Evolutionary conservation across 345 rosid species (phyloP).

Genomic region (Lumnitzera racemosa): DNA sequence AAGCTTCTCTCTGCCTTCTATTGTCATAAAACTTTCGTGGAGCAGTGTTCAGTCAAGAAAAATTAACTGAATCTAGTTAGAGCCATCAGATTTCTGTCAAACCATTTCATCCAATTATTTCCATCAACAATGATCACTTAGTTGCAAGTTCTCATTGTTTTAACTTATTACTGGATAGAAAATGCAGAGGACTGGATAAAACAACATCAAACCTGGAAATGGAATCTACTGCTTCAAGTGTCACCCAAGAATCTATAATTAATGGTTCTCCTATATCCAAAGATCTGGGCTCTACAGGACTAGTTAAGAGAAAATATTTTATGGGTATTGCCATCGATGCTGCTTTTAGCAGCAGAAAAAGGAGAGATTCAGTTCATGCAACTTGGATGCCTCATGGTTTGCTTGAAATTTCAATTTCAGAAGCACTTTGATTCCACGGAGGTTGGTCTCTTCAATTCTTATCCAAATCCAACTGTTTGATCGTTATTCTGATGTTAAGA

Average conservation of each 20-base stretch:
- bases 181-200: conserved; percentile 60
- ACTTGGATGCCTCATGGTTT: conserved; percentile 99
- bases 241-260: conserved; percentile 71
- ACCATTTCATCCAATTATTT: no score
- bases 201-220: conserved; percentile 72
- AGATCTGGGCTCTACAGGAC: conserved; percentile 25
- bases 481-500: no score
- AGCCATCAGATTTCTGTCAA: no score
- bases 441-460: no score
- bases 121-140: no score
- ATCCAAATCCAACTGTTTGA: no score
- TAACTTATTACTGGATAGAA: no score
- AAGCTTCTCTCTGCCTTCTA: conserved; percentile 13
- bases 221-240: conserved; percentile 81
- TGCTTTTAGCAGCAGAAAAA: conserved; percentile 92
- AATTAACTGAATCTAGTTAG: no score
- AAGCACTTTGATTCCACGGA: no score
- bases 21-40: no score
- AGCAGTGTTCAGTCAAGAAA: no score
- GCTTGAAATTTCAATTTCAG: background rate
- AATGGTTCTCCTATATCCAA: conserved; percentile 68
- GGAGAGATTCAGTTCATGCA: conserved; percentile 89
- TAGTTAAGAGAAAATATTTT: conserved; percentile 52
- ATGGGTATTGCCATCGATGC: conserved; percentile 91
- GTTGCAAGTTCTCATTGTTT: no score